Conservation (phyloP, 202 grass and related monocot genomes). For the Zoysia matrella region DNA sequence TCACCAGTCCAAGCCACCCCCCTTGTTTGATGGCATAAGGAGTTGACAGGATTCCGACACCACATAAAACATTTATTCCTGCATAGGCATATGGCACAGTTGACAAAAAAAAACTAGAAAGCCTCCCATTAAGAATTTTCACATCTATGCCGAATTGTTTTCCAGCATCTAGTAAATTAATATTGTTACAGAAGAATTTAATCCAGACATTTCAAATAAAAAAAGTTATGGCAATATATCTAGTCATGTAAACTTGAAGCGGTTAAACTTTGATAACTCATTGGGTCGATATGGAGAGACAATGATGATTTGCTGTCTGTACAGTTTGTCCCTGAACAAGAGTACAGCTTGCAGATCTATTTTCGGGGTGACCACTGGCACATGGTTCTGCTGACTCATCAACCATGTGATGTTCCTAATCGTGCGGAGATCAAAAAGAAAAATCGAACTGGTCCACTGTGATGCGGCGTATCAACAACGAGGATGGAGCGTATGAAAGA, state of each 20-base stretch:
- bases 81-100: background rate
- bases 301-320: background rate
- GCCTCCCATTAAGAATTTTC: background rate
- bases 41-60: conserved; percentile 91
- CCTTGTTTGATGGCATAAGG: conserved; percentile 90
- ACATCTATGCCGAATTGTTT: conserved; percentile 3
- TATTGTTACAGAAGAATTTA: background rate
- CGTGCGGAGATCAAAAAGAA: conserved; percentile 30
- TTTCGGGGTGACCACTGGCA: conserved; percentile 6
- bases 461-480: conserved; percentile 42
- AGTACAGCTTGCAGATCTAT: conserved; percentile 37
- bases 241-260: background rate
- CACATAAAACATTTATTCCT: conserved; percentile 96
- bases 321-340: conserved; percentile 25
- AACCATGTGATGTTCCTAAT: conserved; percentile 35
- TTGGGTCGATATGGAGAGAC: background rate
- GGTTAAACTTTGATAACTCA: background rate
- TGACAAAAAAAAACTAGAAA: background rate
- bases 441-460: conserved; percentile 30
- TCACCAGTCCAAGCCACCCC: conserved; percentile 72
- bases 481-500: background rate
- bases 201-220: background rate
- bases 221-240: background rate
- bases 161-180: background rate
- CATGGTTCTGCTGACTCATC: conserved; percentile 43